phyloP scores from a whole-genome alignment of 2,329 filamentous ascomycete genomes.

The Cercospora sesami region DNA sequence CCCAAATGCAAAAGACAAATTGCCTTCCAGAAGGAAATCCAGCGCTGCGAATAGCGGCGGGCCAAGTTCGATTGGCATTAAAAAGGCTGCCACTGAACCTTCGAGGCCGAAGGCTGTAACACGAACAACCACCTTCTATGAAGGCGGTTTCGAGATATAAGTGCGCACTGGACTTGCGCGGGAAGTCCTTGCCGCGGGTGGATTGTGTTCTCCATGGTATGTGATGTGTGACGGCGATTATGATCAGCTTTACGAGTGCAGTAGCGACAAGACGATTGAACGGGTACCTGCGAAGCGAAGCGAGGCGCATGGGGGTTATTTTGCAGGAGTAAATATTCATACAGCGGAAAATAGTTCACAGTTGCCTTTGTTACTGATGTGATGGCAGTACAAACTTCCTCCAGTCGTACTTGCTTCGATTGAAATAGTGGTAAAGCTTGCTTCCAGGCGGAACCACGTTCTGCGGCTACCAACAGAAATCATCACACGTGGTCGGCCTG shows the following conservation, averaged over 20 bases:
- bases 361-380: not conserved
- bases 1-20: not conserved
- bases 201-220: not conserved
- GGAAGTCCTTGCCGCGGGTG: not conserved
- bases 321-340: not conserved
- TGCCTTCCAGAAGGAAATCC: conserved; percentile 10
- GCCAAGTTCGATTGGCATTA: not conserved
- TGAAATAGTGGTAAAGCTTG: not conserved
- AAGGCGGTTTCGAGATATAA: conserved; percentile 9
- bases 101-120: not conserved
- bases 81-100: conserved; percentile 8
- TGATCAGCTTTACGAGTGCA: not conserved
- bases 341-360: not conserved
- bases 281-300: not conserved
- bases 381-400: not conserved
- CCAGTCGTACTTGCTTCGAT: not conserved
- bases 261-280: not conserved
- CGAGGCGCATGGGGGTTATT: not conserved
- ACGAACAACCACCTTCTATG: conserved; percentile 10
- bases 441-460: not conserved
- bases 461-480: not conserved
- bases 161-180: not conserved
- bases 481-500: not conserved
- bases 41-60: conserved; percentile 4
- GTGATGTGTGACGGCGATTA: not conserved